Base-by-base conservation (phyloP, 345 rosid genomes). In the Acer yangbiense region DNA sequence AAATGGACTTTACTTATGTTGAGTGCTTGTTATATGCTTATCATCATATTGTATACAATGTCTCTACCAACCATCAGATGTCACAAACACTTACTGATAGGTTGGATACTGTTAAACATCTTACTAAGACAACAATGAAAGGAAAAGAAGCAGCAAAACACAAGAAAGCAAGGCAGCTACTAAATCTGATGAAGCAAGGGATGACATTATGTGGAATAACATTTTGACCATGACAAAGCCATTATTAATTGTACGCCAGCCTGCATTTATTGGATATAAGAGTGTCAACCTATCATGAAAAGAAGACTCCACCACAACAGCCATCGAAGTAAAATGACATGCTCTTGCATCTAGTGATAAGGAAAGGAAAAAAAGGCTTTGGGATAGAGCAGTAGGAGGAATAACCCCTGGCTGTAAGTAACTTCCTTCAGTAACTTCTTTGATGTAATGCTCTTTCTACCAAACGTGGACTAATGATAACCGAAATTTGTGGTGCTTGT, bases 11-110 rank as follows among this genome's bases (percentile, higher is more conserved):
- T 77, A 89, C 96, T 77, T 93, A 93, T 25, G 98, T 97, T 8
- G 98, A 97, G 79, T 97, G 98, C 84, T 86, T 94, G 87, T 79
- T 93, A 77, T 94, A 91, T 73, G 85, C 93, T 6, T 90, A 94
- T 78, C 98, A 97, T 83, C 98, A 91, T 82, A 86, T 97, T 43
- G 93, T 97, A 65, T 90, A 90, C 88, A 97, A 97, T 98, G 98
- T 94, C 74, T 98, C 99, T 17, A 29, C 3, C 32, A 2, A 29
- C 32, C 32, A 29, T 29, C 3, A 29, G 94, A 97, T 89, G 98
- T 98, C 54, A 88, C 98, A 73, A 97, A 97, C 81, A 96, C 76
- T 97, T 93, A 90, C 84, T 57, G 84, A 82, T 85, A 95, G 97
- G 87, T 83, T 94, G 86, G 89, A 87, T 76, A 82, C 74, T 14